Base-by-base conservation (phyloP, 352 stramenopile genomes). In the Phytophthora ohioensis region DNA sequence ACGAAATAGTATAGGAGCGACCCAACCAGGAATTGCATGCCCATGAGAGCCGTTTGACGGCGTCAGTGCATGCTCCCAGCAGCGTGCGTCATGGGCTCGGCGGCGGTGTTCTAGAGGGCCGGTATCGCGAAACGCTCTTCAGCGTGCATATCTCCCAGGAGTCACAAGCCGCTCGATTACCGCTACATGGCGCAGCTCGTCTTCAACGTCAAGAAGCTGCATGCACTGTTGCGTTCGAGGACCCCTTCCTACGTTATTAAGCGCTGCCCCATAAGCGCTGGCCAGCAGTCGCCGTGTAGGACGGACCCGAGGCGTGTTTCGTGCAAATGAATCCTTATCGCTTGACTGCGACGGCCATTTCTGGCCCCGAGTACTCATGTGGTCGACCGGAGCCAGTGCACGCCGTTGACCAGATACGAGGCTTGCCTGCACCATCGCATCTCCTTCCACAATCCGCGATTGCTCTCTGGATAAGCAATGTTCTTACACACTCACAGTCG, bases 331-430 rank as follows among this genome's bases (percentile, higher is more conserved):
- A 45, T 62, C 42, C 27, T 43, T 35, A 21, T 30, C 7, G 27
- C 42, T 62, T 53, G 30, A 49, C 30, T 31, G 55, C 43, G 21
- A 2, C 49, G 15, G 34, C 43, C 21, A 38, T 32, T 39, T 47
- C 31, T 13, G 31, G 7, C 49, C 36, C 30, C 52, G 4, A 21
- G 21, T 54, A 11, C 12, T 41, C 47, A 48, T 58, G 32, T 54
- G n/a, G 41, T 30, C 30, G 41, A 63, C 15, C 56, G 56, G 42
- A 63, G 56, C 31, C 56, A 63, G 56, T 30, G 38, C 27, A 21
- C 36, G n/a, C 41, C 56, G 56, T 63, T 63, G 56, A 63, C 17
- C 43, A 63, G 56, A 38, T 49, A 7, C 4, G 7, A 27, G 5
- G 11, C 21, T 49, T 49, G 43, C 43, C 43, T 31, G 43, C 34